A percentile compares a stretch with the other conserved stretches of the same genome.
Evolutionary conservation across 768 basidiomycete genomes (phyloP).

Genomic region (Tulasnella sp.): DNA sequence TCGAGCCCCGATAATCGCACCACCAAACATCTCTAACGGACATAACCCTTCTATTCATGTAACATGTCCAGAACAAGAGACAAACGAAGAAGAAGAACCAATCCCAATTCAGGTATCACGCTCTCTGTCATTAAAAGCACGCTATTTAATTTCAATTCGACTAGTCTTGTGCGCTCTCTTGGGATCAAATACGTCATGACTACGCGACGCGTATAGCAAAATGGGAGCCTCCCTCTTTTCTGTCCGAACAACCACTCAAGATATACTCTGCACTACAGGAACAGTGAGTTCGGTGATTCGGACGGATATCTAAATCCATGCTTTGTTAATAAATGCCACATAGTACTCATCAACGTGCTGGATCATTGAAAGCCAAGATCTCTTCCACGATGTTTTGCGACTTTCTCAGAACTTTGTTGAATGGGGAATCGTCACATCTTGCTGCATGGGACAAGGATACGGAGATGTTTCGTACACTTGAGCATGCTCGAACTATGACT

Average conservation of each 20-base stretch:
- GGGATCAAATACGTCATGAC: neutral
- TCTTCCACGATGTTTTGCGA: neutral
- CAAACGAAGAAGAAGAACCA: neutral
- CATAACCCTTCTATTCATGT: neutral
- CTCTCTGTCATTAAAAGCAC: neutral
- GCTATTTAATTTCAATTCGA: neutral
- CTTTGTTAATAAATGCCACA: neutral
- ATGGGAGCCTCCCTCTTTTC: neutral
- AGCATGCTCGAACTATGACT: conserved; percentile 33
- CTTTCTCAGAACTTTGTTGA: conserved; percentile 23
- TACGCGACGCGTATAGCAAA: neutral
- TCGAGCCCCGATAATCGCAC: neutral
- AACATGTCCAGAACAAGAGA: neutral
- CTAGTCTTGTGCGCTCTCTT: neutral
- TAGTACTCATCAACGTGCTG: neutral
- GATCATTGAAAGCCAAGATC: too few relatives aligned
- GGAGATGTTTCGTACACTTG: conserved; percentile 48
- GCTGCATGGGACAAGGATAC: conserved; percentile 48
- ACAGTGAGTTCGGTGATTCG: neutral
- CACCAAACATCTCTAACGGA: neutral
- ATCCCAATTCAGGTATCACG: neutral
- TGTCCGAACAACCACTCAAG: neutral
- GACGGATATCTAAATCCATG: neutral
- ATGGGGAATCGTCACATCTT: conserved; percentile 58
- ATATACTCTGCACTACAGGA: neutral